phyloP scores from a whole-genome alignment of 768 basidiomycete genomes.

The Cystoderma amianthinum region DNA sequence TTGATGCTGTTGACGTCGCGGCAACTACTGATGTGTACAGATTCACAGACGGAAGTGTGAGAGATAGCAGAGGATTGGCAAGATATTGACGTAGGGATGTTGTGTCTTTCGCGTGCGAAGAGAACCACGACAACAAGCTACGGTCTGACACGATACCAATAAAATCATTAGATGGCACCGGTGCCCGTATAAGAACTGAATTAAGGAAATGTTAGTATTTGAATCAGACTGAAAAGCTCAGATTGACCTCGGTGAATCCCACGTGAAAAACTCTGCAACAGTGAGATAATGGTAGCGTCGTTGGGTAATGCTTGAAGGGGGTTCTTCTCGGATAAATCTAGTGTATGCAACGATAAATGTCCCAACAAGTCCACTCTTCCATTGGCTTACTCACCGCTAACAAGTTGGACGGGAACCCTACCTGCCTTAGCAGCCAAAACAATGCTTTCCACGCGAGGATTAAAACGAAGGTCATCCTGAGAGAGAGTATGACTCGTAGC shows the following conservation, averaged over 20 bases:
- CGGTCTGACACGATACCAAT: slow-evolving; percentile 76
- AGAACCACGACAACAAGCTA: slow-evolving; percentile 64
- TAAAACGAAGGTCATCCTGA: slow-evolving; percentile 51
- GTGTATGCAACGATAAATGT: slow-evolving; percentile 5
- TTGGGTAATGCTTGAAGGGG: slow-evolving; percentile 58
- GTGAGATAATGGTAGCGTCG: slow-evolving; percentile 54
- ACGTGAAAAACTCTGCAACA: slow-evolving; percentile 60
- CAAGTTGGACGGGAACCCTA: slow-evolving; percentile 64
- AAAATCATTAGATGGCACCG: slow-evolving; percentile 35
- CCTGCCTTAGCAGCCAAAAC: slow-evolving; percentile 70
- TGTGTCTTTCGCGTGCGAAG: slow-evolving; percentile 40
- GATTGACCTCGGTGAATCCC: slow-evolving; percentile 66
- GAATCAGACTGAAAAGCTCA: not conserved
- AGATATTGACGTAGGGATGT: slow-evolving; percentile 38
- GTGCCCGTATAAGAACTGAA: slow-evolving; percentile 50
- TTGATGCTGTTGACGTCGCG: slow-evolving; percentile 48
- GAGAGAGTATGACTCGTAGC: slow-evolving; percentile 68
- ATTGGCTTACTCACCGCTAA: slow-evolving; percentile 73
- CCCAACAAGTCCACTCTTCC: not conserved
- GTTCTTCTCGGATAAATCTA: slow-evolving; percentile 85
- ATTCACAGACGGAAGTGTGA: slow-evolving; percentile 60
- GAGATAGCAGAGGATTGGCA: slow-evolving; percentile 45
- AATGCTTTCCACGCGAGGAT: slow-evolving; percentile 60
- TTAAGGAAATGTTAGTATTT: not conserved
- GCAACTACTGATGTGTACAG: slow-evolving; percentile 60